Evolutionary conservation across 805 yeast genomes (phyloP), one percentile per base, ranked within the genome.

Genomic region (Nakazawaea ernobii): DNA sequence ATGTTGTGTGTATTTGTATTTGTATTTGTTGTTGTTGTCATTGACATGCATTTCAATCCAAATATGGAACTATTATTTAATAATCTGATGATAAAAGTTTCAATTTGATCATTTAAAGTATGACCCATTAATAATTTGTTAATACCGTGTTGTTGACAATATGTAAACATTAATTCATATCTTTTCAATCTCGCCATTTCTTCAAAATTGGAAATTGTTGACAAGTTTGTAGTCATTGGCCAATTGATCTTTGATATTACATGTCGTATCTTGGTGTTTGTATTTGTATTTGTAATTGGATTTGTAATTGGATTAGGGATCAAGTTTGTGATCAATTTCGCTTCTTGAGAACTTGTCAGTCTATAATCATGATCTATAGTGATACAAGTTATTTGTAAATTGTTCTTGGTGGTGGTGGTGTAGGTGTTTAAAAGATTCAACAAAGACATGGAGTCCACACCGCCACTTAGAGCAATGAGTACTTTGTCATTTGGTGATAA

Each of bases 391-490:
- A 45, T 35, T 14, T 42, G 11, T 20, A 37, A 37, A 8, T 30
- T 15, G 11, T 9, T 13, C 35, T 6, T 35, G 6, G 2, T n/a
- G n/a, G 8, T 30, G 32, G 4, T 29, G 32, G 10, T 14, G 17
- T 15, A 24, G 17, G 26, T 17, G 35, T 42, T 20, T 14, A 82
- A 59, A 15, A 84, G 64, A 52, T 73, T 73, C 0, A 85, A 70
- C 39, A 86, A 60, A 11, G 86, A 81, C 80, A 86, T 80, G 1
- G 94, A 86, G 58, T 86, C 95, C 0, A 83, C 89, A 1, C 95
- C 95, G 1, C 95, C 95, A 13, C 89, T 81, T 1, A 86, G 72
- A 0, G 90, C 89, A 14, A 86, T 61, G 5, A 70, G 77, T 0
- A 79, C 48, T 29, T 51, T 58, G 6, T 10, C 24, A 33, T 35